Base-by-base conservation (phyloP, 2,329 filamentous ascomycete genomes). In the Ascochyta fabae region DNA sequence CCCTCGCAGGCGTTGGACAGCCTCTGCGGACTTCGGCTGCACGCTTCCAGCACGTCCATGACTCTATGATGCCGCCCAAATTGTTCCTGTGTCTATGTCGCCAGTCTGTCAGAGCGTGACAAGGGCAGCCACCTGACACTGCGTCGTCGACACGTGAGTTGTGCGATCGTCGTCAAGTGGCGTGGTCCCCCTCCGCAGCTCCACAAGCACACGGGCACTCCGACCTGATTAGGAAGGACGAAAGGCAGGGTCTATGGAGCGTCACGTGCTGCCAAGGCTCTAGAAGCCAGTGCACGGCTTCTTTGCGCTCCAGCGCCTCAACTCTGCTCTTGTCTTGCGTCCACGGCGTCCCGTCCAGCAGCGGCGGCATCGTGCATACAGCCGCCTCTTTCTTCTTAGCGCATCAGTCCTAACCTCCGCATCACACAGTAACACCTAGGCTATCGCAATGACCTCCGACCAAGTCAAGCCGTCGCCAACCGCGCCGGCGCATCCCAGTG, bases 301-400 rank as follows among this genome's bases (percentile, higher is more conserved):
- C 45, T 35, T 31, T 31, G 29, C 29, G 27, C 27, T 7, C 45
- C 38, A 41, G 52, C 55, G 42, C 42, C 47, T 56, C 53, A 43
- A 50, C 31, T 38, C 45, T 51, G 35, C 47, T 38, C 31, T 33
- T 42, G 47, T 51, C 48, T 35, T 24, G 45, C 38, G 34, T 46
- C 42, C 42, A 51, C 50, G 26, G 47, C 53, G 39, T 47, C 53
- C 42, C 36, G 41, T 36, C 42, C 42, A 56, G 48, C 47, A 51
- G 47, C 47, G 42, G 50, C 57, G 51, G 49, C 56, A 51, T 33
- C 65, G 56, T 56, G 59, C 62, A 65, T 57, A 54, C 53, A 53
- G 44, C 59, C 46, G 47, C 44, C 29, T 56, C 27, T 48, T 57
- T 61, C 53, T 58, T 57, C 29, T 29, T 55, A 58, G 59, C 55